Conservation (phyloP, 2,329 filamentous ascomycete species). For the Cercospora brassicicola region DNA sequence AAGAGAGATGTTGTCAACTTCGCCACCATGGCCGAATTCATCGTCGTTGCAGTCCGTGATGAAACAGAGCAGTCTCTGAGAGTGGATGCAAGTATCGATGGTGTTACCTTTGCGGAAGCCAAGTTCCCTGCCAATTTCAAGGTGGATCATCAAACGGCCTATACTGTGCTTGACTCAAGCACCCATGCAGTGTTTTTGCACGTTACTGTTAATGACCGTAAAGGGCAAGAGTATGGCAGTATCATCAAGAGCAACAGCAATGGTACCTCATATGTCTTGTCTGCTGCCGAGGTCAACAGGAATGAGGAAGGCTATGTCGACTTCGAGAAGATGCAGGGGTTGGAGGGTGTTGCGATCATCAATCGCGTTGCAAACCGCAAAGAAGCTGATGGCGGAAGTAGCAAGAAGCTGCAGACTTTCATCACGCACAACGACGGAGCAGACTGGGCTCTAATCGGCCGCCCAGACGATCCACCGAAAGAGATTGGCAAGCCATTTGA, state of each 20-base stretch:
- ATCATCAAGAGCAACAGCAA: slow-evolving; percentile 99
- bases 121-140: slow-evolving; percentile 84
- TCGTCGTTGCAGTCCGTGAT: slow-evolving; percentile 75
- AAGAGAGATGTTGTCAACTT: slow-evolving; percentile 77
- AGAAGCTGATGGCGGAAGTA: slow-evolving; percentile 60
- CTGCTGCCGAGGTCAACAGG: slow-evolving; percentile 77
- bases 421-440: slow-evolving; percentile 97
- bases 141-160: slow-evolving; percentile 74
- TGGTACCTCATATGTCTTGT: slow-evolving; percentile 89
- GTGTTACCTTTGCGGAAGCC: slow-evolving; percentile 75
- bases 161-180: slow-evolving; percentile 91
- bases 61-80: slow-evolving; percentile 68
- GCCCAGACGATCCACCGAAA: slow-evolving; percentile 65
- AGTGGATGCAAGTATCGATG: slow-evolving; percentile 82
- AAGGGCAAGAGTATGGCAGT: slow-evolving; percentile 71
- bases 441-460: slow-evolving; percentile 74
- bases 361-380: slow-evolving; percentile 79
- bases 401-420: slow-evolving; percentile 81
- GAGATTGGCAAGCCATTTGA: slow-evolving; percentile 66
- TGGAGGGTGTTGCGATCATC: slow-evolving; percentile 86
- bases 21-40: slow-evolving; percentile 94
- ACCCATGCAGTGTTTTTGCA: slow-evolving; percentile 94
- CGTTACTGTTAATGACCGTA: slow-evolving; percentile 70
- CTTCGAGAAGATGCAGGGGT: slow-evolving; percentile 89
- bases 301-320: slow-evolving; percentile 78